A percentile compares a stretch with the other conserved stretches of the same genome.
These are phyloP conservation scores for Penicillium sp. DNA, from an alignment of 2,329 filamentous ascomycete genomes.

Conservation along the genomic window DNA sequence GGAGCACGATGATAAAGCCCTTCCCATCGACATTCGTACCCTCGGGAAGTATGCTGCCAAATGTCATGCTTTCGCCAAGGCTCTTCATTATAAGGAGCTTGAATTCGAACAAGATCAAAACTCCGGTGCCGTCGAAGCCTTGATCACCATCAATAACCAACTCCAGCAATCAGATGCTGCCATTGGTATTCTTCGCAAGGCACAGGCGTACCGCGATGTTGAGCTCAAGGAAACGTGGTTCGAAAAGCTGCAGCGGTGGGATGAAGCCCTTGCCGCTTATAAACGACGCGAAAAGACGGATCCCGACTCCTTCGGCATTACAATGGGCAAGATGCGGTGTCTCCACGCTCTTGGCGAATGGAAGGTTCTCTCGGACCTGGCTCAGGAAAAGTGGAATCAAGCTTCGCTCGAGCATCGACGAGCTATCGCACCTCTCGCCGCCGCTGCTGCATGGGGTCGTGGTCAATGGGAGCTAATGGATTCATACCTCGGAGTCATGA, in stretches of 20 bases:
- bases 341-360: slow-evolving; percentile 94
- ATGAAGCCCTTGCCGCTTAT: slow-evolving; percentile 89
- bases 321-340: slow-evolving; percentile 99
- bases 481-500: slow-evolving; percentile 91
- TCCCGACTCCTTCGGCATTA: slow-evolving; percentile 79
- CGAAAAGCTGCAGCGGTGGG: slow-evolving; percentile 96
- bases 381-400: slow-evolving; percentile 89
- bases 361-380: slow-evolving; percentile 83
- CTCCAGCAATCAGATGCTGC: slow-evolving; percentile 97
- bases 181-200: slow-evolving; percentile 93
- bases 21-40: slow-evolving; percentile 94
- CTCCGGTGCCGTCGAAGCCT: slow-evolving; percentile 85
- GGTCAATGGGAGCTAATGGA: slow-evolving; percentile 99
- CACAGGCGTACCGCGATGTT: slow-evolving; percentile 92
- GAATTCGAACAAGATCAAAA: slow-evolving; percentile 98
- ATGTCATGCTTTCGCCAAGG: slow-evolving; percentile 97
- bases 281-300: slow-evolving; percentile 74
- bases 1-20: slow-evolving; percentile 97
- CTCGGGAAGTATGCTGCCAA: slow-evolving; percentile 91
- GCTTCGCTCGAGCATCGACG: slow-evolving; percentile 81
- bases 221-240: slow-evolving; percentile 98
- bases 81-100: slow-evolving; percentile 95
- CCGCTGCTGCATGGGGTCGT: slow-evolving; percentile 91
- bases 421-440: slow-evolving; percentile 85
- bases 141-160: slow-evolving; percentile 99